A percentile compares a stretch with the other conserved stretches of the same genome.
These are phyloP conservation scores for Schrenkiella parvula DNA, from an alignment of 345 rosid species.

Conservation along the genomic window DNA sequence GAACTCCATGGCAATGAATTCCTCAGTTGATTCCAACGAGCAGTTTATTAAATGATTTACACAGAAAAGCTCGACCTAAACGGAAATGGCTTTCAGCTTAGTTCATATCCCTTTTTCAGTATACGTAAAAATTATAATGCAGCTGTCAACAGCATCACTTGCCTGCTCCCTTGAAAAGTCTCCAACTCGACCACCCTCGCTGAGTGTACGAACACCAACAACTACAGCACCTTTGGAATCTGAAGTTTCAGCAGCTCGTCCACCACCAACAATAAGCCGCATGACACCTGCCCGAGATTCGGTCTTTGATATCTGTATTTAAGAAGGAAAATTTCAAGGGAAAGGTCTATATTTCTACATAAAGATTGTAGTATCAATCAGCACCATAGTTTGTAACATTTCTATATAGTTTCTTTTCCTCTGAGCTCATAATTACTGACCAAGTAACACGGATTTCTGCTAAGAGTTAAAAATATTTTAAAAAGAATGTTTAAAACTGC, in stretches of 20 bases:
- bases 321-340: conserved; percentile 2
- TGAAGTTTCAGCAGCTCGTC: conserved; percentile 86
- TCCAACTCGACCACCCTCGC: conserved; percentile 99
- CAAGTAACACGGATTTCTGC: not conserved
- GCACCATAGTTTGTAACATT: conserved; percentile 9
- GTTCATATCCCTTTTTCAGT: not conserved
- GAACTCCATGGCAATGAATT: conserved; percentile 97
- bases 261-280: conserved; percentile 99
- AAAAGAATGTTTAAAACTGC: not conserved
- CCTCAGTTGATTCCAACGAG: conserved; percentile 98
- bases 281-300: conserved; percentile 94
- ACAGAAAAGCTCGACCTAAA: conserved; percentile 95
- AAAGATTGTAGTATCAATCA: not conserved
- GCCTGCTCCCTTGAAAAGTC: conserved; percentile 99
- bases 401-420: not conserved
- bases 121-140: not conserved
- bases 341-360: not conserved
- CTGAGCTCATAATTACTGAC: not conserved
- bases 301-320: conserved; percentile 56
- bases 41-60: conserved; percentile 97
- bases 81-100: conserved; percentile 1
- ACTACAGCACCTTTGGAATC: conserved; percentile 91
- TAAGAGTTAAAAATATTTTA: not conserved
- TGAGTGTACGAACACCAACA: conserved; percentile 96
- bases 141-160: conserved; percentile 19